These are phyloP conservation scores for Sphaerulina vaccinii DNA, from an alignment of 2,329 filamentous ascomycete genomes.

Conservation along the genomic window DNA sequence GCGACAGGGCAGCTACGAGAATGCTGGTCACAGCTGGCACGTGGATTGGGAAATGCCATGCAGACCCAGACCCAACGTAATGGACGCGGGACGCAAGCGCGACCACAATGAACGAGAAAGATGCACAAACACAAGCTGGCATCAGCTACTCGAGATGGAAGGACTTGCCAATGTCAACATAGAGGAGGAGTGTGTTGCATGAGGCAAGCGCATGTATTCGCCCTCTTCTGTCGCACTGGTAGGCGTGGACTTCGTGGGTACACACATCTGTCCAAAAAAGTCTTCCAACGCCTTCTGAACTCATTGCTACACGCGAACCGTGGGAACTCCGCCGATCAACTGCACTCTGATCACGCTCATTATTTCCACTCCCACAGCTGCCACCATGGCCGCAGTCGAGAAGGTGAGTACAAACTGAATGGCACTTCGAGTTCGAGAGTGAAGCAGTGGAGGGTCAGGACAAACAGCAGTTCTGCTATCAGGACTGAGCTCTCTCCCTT, in stretches of 20 bases:
- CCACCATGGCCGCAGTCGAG: constrained; percentile 25
- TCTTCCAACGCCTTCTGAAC: not conserved
- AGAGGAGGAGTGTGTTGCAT: not conserved
- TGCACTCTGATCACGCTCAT: not conserved
- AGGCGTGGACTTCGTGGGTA: not conserved
- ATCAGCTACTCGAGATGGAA: too few species aligned
- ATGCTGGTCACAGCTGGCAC: not conserved
- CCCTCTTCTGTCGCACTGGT: not conserved
- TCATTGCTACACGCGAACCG: constrained; percentile 10
- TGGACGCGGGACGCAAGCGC: not conserved
- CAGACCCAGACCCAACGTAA: not conserved
- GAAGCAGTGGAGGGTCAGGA: not conserved
- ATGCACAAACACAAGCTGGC: too few species aligned
- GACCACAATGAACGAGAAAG: not conserved
- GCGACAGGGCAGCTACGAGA: not conserved
- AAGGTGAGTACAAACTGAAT: constrained; percentile 19
- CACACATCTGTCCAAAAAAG: not conserved
- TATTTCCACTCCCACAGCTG: not conserved
- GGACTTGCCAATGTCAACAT: too few species aligned
- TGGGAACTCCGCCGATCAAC: not conserved
- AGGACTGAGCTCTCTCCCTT: not conserved
- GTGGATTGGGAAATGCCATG: not conserved
- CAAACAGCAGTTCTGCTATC: not conserved
- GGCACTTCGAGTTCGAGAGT: not conserved
- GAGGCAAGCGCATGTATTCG: not conserved